Evolutionary conservation across 805 yeast genomes (phyloP), one percentile per base, ranked within the genome.

Genomic region (Cyberlindnera bimundalis): DNA sequence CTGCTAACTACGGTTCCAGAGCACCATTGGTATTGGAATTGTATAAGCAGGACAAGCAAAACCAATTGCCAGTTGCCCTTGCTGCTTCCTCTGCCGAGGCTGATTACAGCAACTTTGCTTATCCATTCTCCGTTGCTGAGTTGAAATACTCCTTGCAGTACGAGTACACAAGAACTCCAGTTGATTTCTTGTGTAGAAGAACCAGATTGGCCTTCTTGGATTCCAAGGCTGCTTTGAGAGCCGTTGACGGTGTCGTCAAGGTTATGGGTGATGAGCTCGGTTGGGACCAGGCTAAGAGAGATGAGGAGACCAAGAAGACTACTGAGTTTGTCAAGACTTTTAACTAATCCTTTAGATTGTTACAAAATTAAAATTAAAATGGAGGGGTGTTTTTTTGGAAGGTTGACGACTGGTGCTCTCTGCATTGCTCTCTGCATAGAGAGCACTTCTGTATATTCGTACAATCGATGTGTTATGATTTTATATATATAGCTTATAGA

Each of bases 101-200:
- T 42, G 51, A 55, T 55, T 79, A 66, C 60, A 72, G 68, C 47
- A 66, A 71, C 31, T 83, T 78, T 56, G 83, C 79, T 50, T 84
- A 81, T 65, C 95, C 96, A 53, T 90, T 88, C 68, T 86, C 95
- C 41, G 76, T 89, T 56, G 97, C 93, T 39, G 98, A 90, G 69
- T 73, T 91, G 63, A 74, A 79, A 58, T 91, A 89, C 67, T 81
- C 88, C 11, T 71, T 88, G 53, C 68, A 77, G 47, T 76, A 86
- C 65, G 98, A 90, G 69, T 87, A 88, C 63, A 79, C 87, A 31
- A 76, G 95, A 67, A 84, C 90, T 11, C 95, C 96, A 34, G 68
- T 82, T 42, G 98, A 90, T 65, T 88, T 90, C 72, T 71, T 90
- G 51, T 87, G 95, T 42, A 84, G 97, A 73, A 83, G 98, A 73